Evolutionary conservation across 176 grass and related monocot genomes (phyloP), one percentile per base, ranked within the genome.

Genomic region (Zea luxurians): DNA sequence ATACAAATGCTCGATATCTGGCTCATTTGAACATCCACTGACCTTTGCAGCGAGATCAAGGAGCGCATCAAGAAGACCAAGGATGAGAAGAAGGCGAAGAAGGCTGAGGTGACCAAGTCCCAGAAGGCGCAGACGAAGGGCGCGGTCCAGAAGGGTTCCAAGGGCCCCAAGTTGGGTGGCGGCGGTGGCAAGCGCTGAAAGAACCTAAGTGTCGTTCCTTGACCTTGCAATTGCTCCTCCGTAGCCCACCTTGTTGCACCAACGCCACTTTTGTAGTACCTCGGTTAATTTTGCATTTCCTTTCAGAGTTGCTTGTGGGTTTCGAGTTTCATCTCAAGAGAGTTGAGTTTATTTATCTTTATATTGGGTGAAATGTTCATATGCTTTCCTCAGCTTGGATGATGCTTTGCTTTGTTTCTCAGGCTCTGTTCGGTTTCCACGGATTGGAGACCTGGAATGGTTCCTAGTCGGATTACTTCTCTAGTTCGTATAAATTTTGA

Each of bases 31-130:
- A 54, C 3, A 66, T 8, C 47, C n/a, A 47, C 0, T 59, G 55
- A 74, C 35, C 11, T 46, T 76, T 71, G 21, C 66, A 90, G 88
- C 7, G 88, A 90, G 84, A 90, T 90, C 80, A 90, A 87, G 80
- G 88, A 90, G 80, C 88, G 88, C 36, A 90, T 87, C 42, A 90
- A 90, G 88, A 90, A 90, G 54, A 90, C 80, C 2, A 90, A 90
- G 71, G 88, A 90, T 62, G 88, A 90, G 66, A 90, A 90, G 52
- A 87, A 87, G 66, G 84, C 88, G 8, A 90, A 90, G 84, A 90
- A 87, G 59, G 80, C 80, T 4, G 88, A 90, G 71, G 76, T 87
- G 70, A 9, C 66, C 2, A 90, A 90, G 66, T 83, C 84, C 74
- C 88, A 90, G 80, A 90, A 90, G 80, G 8, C 71, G 27, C 88